phyloP scores from a whole-genome alignment of 352 stramenopile genomes.

The Phytophthora kernoviae region DNA sequence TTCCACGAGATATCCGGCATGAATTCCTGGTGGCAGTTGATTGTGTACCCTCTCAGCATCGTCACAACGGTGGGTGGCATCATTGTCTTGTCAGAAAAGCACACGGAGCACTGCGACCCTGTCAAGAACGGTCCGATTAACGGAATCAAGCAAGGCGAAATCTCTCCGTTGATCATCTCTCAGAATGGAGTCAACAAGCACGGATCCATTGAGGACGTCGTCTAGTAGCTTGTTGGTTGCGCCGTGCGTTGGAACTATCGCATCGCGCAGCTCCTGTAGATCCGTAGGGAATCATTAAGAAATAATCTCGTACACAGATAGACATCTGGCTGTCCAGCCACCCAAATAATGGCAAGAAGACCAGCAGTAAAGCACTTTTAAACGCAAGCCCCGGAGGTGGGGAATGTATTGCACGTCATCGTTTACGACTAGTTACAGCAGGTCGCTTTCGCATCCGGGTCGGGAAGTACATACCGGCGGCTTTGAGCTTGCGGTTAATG shows the following conservation, averaged over 20 bases:
- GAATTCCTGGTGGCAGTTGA: slow-evolving; percentile 80
- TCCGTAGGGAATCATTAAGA: slow-evolving; percentile 15
- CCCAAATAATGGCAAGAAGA: slow-evolving; percentile 11
- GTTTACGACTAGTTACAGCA: slow-evolving; percentile 55
- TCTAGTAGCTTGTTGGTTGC: slow-evolving; percentile 18
- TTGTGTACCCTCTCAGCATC: slow-evolving; percentile 81
- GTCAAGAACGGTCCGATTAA: slow-evolving; percentile 36
- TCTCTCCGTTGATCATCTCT: slow-evolving; percentile 49
- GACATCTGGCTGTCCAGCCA: slow-evolving; percentile 4
- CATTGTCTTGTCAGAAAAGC: slow-evolving; percentile 83
- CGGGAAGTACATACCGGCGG: slow-evolving; percentile 79
- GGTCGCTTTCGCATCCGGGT: slow-evolving; percentile 56
- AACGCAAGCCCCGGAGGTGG: too few relatives aligned
- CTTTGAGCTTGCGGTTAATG: slow-evolving; percentile 88
- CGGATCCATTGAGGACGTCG: slow-evolving; percentile 36
- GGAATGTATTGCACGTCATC: slow-evolving; percentile 14
- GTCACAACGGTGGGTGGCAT: slow-evolving; percentile 79
- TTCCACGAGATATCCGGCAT: slow-evolving; percentile 88
- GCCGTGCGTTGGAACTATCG: not conserved
- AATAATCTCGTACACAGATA: slow-evolving; percentile 23
- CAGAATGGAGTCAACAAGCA: slow-evolving; percentile 39
- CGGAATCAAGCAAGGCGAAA: slow-evolving; percentile 46
- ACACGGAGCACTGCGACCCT: slow-evolving; percentile 58
- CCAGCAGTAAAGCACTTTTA: slow-evolving; percentile 23
- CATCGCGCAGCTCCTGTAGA: slow-evolving; percentile 11